These are phyloP conservation scores for Prunus davidiana DNA, from an alignment of 306 rosid species.

Conservation along the genomic window DNA sequence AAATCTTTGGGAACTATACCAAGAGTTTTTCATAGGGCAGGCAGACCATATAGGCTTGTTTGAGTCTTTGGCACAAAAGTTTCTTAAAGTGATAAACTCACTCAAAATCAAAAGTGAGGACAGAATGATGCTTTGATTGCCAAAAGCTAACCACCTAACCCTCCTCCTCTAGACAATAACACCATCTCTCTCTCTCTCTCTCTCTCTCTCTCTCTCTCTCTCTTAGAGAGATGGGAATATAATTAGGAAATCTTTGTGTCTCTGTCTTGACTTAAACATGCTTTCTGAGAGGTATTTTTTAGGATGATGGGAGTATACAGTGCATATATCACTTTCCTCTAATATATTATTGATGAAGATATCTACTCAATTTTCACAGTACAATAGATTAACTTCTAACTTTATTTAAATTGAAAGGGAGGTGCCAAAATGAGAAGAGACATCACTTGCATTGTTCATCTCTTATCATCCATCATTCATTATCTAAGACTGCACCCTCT, in stretches of 20 bases:
- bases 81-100: constrained; percentile 7
- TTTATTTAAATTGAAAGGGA: too few species aligned
- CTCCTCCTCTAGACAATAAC: not conserved
- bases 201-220: not conserved
- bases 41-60: not conserved
- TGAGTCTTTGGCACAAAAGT: constrained; percentile 21
- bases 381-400: too few species aligned
- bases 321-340: not conserved
- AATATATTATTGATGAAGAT: not conserved
- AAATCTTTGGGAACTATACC: not conserved
- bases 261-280: constrained; percentile 28
- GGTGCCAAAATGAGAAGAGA: not conserved
- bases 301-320: constrained; percentile 14
- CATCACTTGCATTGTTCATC: not conserved
- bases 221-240: not conserved
- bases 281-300: constrained; percentile 11
- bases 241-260: constrained; percentile 10
- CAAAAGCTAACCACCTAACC: constrained; percentile 13
- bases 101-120: constrained; percentile 22
- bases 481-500: too few species aligned
- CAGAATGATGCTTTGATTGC: constrained; percentile 26
- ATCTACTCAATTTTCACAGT: not conserved
- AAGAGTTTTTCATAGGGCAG: not conserved
- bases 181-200: not conserved
- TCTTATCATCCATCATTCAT: too few species aligned